phyloP scores from a whole-genome alignment of 2,329 filamentous ascomycete genomes.

The Talaromyces amestolkiae region DNA sequence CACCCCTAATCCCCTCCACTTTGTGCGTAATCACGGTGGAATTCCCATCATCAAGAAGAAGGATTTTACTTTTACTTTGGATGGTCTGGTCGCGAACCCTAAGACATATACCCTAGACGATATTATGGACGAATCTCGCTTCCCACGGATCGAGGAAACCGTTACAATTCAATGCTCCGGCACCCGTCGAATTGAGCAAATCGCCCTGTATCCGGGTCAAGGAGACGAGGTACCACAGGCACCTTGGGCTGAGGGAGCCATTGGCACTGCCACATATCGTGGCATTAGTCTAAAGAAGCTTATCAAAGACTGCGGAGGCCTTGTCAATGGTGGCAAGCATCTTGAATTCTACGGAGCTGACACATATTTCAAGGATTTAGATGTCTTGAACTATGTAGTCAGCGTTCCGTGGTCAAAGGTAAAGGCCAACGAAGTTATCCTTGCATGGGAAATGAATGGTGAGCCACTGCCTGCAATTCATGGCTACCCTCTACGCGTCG shows the following conservation, averaged over 20 bases:
- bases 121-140: conserved; percentile 58
- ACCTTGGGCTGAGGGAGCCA: conserved; percentile 64
- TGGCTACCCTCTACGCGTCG: conserved; percentile 60
- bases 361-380: conserved; percentile 68
- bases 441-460: conserved; percentile 72
- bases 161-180: conserved; percentile 68
- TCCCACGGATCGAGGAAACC: conserved; percentile 58
- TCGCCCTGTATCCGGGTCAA: conserved; percentile 62
- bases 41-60: conserved; percentile 64
- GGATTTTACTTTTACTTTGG: conserved; percentile 54
- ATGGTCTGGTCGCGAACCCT: conserved; percentile 61
- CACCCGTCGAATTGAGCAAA: conserved; percentile 68
- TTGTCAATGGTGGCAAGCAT: conserved; percentile 56
- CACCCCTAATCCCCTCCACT: conserved; percentile 63
- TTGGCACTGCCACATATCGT: conserved; percentile 62
- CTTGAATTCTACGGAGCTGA: conserved; percentile 69
- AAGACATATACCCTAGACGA: conserved; percentile 58
- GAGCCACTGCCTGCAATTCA: conserved; percentile 63
- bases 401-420: conserved; percentile 67
- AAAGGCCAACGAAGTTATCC: conserved; percentile 63
- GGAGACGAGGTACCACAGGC: conserved; percentile 58
- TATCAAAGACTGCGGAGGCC: conserved; percentile 67
- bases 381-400: conserved; percentile 66
- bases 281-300: conserved; percentile 67
- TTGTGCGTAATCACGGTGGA: conserved; percentile 70